phyloP scores from a whole-genome alignment of 2,329 filamentous ascomycete species.

The Fusarium chlamydosporum region DNA sequence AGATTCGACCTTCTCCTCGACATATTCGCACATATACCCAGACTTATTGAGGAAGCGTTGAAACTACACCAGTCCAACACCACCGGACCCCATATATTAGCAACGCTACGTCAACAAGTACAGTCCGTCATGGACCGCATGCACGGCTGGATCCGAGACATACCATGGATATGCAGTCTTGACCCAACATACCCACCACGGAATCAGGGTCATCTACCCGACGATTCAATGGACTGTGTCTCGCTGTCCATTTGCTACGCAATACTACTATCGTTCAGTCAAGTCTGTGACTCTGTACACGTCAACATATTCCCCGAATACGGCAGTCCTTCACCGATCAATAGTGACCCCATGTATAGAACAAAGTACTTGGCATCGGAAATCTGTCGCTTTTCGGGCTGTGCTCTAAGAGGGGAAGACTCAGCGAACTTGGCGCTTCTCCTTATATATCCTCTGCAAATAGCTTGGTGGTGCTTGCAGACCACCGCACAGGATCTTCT shows the following conservation, averaged over 20 bases:
- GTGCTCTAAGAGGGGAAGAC: constrained; percentile 5
- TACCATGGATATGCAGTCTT: constrained; percentile 12
- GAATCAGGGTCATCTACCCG: neutral
- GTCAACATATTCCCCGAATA: neutral
- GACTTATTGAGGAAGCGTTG: constrained; percentile 17
- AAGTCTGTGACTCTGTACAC: constrained; percentile 18
- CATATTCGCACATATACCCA: constrained; percentile 19
- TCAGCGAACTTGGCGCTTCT: constrained; percentile 11
- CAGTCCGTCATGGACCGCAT: constrained; percentile 4
- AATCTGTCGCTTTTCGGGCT: constrained; percentile 21
- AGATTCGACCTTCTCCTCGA: constrained; percentile 22
- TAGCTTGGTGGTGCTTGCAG: constrained; percentile 31
- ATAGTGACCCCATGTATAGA: neutral
- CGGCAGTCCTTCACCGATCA: fast-evolving
- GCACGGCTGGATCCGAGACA: constrained; percentile 12
- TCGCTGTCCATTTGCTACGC: constrained; percentile 22
- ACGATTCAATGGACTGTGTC: constrained; percentile 15
- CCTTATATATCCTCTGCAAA: constrained; percentile 31
- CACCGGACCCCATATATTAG: neutral
- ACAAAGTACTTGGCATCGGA: constrained; percentile 11
- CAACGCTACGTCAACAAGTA: neutral
- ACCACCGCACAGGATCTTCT: neutral
- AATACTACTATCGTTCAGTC: constrained; percentile 20
- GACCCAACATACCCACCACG: neutral
- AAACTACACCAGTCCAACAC: neutral